Evolutionary conservation across 352 stramenopile species (phyloP), one percentile per base, ranked within the genome.

Genomic region (Phytophthora multivora): DNA sequence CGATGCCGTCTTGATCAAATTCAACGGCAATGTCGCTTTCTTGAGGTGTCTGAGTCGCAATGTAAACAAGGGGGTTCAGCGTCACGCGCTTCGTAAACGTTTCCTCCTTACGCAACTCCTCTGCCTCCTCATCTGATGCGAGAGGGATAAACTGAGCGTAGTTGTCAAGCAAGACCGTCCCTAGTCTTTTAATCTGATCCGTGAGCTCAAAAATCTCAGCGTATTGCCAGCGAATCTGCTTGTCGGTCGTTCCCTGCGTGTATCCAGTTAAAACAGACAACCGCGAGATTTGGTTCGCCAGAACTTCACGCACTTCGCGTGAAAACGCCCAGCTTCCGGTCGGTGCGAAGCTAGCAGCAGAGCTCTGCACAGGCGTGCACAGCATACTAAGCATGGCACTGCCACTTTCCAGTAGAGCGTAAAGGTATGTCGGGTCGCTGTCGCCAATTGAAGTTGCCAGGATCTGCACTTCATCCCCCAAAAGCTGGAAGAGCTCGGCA

Each of bases 381-480:
- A 91, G 66, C 63, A 93, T 78, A 45, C 75, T 87, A 18, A 90
- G 59, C 76, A 94, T 89, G 26, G 77, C 81, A 64, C 83, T 87
- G 8, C 80, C 77, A 41, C 73, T 85, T 36, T 94, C 85, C 9
- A 91, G 42, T 18, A 91, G 67, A 35, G 69, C 74, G 31, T 86
- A 79, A 31, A 90, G 40, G 54, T 87, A 92, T 21, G 71, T 74
- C 13, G 71, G 52, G 59, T 89, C 82, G 12, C 75, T 85, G 63
- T 91, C 80, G 13, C 81, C 79, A 39, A 85, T 78, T 26, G 81
- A 78, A 2, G 71, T 75, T 12, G 68, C 68, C 15, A 90, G 53
- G n/a, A 71, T 59, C 45, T 87, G 61, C 18, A 92, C 69, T 57
- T 91, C 83, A 1, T 71, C 59, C 25, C 69, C 73, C n/a, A 95